These are phyloP conservation scores for Puccinia hordei DNA, from an alignment of 1,284 basidiomycete species.

Conservation along the genomic window DNA sequence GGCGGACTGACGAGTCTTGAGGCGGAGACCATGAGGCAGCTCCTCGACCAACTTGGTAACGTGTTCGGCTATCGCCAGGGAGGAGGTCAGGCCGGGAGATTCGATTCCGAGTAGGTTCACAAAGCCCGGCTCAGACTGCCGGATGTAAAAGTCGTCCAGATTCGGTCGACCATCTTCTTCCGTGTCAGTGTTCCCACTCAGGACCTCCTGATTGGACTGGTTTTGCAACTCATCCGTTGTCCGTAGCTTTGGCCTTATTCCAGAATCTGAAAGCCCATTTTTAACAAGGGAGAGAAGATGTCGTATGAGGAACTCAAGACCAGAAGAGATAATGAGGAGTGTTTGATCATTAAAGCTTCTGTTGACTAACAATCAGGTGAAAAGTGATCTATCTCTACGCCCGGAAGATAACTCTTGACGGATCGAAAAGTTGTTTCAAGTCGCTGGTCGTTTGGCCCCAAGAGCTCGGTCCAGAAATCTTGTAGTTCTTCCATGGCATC, in stretches of 20 bases:
- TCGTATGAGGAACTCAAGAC: not conserved
- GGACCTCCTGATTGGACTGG: not conserved
- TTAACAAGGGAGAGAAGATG: not conserved
- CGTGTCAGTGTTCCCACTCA: not conserved
- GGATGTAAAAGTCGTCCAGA: conserved; percentile 41
- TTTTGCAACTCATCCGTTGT: conserved; percentile 9
- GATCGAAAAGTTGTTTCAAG: conserved; percentile 37
- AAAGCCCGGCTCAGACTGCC: conserved; percentile 19
- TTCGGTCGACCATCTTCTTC: too few species aligned
- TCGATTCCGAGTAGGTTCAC: conserved; percentile 64
- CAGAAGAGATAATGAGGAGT: not conserved
- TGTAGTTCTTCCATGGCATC: conserved; percentile 24
- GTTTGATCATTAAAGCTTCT: not conserved
- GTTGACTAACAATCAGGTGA: conserved; percentile 38
- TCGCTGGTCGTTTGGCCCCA: conserved; percentile 31
- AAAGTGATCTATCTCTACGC: conserved; percentile 33
- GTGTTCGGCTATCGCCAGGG: conserved; percentile 63
- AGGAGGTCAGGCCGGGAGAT: conserved; percentile 64
- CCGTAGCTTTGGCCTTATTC: conserved; percentile 40
- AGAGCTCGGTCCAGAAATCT: conserved; percentile 38
- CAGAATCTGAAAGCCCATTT: conserved; percentile 30
- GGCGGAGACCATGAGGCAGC: conserved; percentile 55
- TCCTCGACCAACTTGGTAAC: conserved; percentile 62
- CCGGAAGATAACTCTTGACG: conserved; percentile 36
- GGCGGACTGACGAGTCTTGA: conserved; percentile 62